Evolutionary conservation across 495 filamentous ascomycete species (phyloP).

Genomic region (Neurospora sp.): DNA sequence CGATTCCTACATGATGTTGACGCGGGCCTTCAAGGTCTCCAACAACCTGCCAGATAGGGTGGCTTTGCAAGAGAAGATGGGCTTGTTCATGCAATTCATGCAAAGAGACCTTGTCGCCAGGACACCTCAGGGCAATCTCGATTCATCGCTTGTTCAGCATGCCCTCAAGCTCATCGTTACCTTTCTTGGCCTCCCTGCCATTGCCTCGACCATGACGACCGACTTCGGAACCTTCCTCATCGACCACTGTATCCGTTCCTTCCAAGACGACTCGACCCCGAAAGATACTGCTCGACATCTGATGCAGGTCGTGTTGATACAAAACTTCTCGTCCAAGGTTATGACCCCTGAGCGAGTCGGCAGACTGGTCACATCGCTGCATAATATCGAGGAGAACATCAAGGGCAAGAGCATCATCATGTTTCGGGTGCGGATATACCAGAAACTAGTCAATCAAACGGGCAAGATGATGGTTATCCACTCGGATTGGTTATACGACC

Average conservation of each 20-base stretch:
- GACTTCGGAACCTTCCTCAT: conserved; percentile 72
- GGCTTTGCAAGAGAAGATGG: conserved; percentile 64
- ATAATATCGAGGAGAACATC: conserved; percentile 60
- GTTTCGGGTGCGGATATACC: conserved; percentile 66
- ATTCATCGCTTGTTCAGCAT: conserved; percentile 59
- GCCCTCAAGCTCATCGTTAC: conserved; percentile 63
- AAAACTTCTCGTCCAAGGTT: conserved; percentile 62
- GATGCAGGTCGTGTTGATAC: conserved; percentile 64
- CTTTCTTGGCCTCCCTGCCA: conserved; percentile 56
- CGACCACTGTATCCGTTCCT: conserved; percentile 61
- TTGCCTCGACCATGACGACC: conserved; percentile 54
- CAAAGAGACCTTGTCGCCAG: conserved; percentile 61
- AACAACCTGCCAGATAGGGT: conserved; percentile 62
- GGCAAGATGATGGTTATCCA: conserved; percentile 53
- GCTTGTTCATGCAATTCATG: conserved; percentile 64
- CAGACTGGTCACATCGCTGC: conserved; percentile 55
- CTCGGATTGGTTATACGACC: conserved; percentile 65
- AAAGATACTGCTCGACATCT: conserved; percentile 71
- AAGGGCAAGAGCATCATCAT: conserved; percentile 67
- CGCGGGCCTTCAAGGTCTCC: conserved; percentile 64
- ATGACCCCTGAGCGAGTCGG: conserved; percentile 60
- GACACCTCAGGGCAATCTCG: conserved; percentile 36
- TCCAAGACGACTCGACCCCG: conserved; percentile 45
- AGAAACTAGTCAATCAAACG: conserved; percentile 58
- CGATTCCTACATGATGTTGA: conserved; percentile 80